phyloP scores from a whole-genome alignment of 2,329 filamentous ascomycete species.

The Fusarium floridanum region DNA sequence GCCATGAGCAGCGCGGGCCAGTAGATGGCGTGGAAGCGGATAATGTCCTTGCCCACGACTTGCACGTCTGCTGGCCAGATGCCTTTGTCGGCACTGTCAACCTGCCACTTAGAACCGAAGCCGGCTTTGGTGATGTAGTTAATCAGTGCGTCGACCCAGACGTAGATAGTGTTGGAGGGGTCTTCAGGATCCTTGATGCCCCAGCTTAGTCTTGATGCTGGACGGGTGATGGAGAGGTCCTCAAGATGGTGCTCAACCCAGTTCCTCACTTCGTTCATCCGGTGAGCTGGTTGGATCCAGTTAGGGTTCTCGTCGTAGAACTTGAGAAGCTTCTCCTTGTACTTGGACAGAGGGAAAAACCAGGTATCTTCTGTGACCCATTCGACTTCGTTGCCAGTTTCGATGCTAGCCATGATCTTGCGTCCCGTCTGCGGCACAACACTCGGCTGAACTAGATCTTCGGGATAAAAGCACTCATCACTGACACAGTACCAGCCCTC shows the following conservation, averaged over 20 bases:
- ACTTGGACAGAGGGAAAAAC: constrained; percentile 89
- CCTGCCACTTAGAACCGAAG: constrained; percentile 73
- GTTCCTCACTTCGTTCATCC: constrained; percentile 83
- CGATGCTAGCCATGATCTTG: constrained; percentile 84
- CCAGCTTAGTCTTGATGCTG: constrained; percentile 82
- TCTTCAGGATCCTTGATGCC: constrained; percentile 91
- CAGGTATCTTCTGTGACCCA: constrained; percentile 96
- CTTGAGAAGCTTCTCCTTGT: constrained; percentile 81
- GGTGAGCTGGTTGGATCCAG: constrained; percentile 79
- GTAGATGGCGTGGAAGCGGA: constrained; percentile 96
- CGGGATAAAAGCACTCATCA: constrained; percentile 96
- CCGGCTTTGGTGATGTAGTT: constrained; percentile 93
- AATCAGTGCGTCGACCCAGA: constrained; percentile 96
- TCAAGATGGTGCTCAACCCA: constrained; percentile 83
- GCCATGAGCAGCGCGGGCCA: constrained; percentile 98
- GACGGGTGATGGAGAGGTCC: constrained; percentile 91
- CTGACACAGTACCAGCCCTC: constrained; percentile 97
- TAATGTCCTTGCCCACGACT: constrained; percentile 95
- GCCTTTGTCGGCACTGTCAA: constrained; percentile 70
- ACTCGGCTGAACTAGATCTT: constrained; percentile 77
- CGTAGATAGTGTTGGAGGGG: constrained; percentile 90
- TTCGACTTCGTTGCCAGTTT: constrained; percentile 93
- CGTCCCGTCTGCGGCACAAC: constrained; percentile 85
- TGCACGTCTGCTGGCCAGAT: constrained; percentile 95
- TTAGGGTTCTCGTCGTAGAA: constrained; percentile 83